These are phyloP conservation scores for Tilletia setariae DNA, from an alignment of 1,284 basidiomycete species.

Conservation along the genomic window DNA sequence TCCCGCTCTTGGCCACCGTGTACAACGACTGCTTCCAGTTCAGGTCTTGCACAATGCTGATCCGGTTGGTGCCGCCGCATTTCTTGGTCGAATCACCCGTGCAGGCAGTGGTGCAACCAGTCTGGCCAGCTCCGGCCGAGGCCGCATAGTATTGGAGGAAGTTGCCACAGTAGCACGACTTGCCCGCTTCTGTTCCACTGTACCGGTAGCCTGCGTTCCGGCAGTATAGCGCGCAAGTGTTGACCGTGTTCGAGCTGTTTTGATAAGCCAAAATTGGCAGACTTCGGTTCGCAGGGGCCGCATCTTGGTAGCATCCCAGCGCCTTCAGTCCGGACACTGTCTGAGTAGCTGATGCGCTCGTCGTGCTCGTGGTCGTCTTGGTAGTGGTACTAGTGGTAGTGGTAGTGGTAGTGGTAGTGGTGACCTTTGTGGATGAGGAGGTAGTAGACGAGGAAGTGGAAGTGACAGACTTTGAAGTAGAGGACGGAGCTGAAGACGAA, in stretches of 20 bases:
- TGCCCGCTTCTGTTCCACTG: conserved; percentile 42
- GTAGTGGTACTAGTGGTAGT: no score
- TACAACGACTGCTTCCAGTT: conserved; percentile 23
- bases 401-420: not conserved
- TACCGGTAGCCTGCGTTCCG: conserved; percentile 34
- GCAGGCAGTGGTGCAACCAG: conserved; percentile 24
- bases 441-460: not conserved
- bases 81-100: conserved; percentile 15
- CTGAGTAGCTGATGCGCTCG: not conserved
- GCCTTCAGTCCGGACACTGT: not conserved
- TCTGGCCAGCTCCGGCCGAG: not conserved
- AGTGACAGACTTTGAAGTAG: not conserved
- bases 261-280: conserved; percentile 6
- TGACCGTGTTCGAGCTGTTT: conserved; percentile 23
- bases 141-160: conserved; percentile 16
- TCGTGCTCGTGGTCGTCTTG: no score
- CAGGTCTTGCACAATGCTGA: conserved; percentile 21
- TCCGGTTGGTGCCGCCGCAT: conserved; percentile 22
- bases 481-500: conserved; percentile 9
- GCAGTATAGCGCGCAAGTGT: conserved; percentile 38
- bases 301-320: conserved; percentile 20
- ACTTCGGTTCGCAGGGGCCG: not conserved
- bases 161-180: conserved; percentile 45
- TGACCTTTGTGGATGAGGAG: not conserved
- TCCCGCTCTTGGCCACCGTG: conserved; percentile 15